phyloP scores from a whole-genome alignment of 345 rosid species.

The Chamaenerion angustifolium region DNA sequence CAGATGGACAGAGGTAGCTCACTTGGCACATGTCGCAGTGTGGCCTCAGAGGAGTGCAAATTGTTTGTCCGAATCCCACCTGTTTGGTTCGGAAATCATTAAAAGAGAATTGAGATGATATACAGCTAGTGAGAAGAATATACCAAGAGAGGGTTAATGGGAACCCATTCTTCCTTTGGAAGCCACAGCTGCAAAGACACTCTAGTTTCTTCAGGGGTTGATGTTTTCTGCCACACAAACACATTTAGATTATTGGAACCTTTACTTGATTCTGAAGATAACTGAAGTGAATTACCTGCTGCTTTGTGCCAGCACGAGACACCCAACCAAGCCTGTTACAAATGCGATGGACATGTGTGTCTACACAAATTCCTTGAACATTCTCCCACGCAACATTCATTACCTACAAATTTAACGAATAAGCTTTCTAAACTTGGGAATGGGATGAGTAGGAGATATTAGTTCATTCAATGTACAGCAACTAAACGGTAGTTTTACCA shows the following conservation, averaged over 20 bases:
- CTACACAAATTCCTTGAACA: conserved; percentile 90
- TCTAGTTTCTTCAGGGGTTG: conserved; percentile 83
- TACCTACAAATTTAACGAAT: conserved; percentile 35
- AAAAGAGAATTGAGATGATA: neutral
- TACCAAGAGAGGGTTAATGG: conserved; percentile 87
- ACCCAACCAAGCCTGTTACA: conserved; percentile 97
- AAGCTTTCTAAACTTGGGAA: conserved; percentile 3
- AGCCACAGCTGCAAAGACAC: conserved; percentile 77
- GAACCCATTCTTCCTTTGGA: conserved; percentile 90
- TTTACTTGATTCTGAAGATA: neutral
- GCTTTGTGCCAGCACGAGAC: conserved; percentile 44
- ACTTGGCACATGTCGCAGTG: conserved; percentile 53
- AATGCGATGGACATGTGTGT: conserved; percentile 91
- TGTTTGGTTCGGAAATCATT: conserved; percentile 9
- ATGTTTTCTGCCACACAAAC: conserved; percentile 36
- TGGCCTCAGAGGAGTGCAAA: conserved; percentile 77
- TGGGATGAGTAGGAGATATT: neutral
- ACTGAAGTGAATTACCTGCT: conserved; percentile 5
- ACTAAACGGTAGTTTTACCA: conserved; percentile 16
- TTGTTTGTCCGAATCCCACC: conserved; percentile 93
- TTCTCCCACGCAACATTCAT: conserved; percentile 82
- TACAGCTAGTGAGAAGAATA: neutral
- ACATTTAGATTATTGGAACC: too few species aligned
- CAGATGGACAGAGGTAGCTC: conserved; percentile 64
- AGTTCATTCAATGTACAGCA: conserved; percentile 2